Evolutionary conservation across 2,329 filamentous ascomycete genomes (phyloP), one percentile per base, ranked within the genome.

Genomic region (Tolypocladium guangdongense): DNA sequence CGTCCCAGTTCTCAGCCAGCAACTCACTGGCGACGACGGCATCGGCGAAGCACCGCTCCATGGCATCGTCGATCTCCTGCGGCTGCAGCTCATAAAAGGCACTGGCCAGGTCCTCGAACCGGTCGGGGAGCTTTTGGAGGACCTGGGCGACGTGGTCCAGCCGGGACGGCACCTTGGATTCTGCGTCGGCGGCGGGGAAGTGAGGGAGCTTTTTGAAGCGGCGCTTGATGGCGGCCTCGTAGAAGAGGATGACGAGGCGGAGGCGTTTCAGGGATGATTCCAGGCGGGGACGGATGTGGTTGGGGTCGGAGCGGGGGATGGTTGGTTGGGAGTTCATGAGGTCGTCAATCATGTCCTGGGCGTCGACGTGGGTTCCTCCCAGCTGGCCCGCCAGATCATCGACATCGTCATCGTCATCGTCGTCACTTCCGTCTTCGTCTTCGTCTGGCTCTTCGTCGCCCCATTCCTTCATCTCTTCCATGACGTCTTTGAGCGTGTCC

Each of bases 401-500:
- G 6, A 66, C 68, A 35, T 65, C 67, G 20, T 67, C 73, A 54
- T 64, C 71, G 50, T 73, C 71, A n/a, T 73, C 67, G 27, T 71
- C 74, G 1, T 82, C 74, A 36, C 71, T 73, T 27, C 78, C 75
- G 0, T 78, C 73, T 16, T 78, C 77, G 2, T 82, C 83, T 0
- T 82, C 82, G 3, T 82, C 80, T 0, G 79, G 77, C 11, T 81
- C 78, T 61, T 90, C 86, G 1, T 90, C 87, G 22, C 85, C 83
- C 90, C 91, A 96, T 61, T 92, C 89, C 65, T 90, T 88, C 58
- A 96, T 68, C 71, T 96, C 92, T 57, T 88, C 82, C 60, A 95
- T 80, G 0, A 90, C 87, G 71, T 96, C 92, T 60, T 88, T 81
- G 27, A 96, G 73, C 2, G 87, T 81, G 53, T 88, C 88, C 41